Conservation (phyloP, 2,329 filamentous ascomycete species). For the Phyllosticta capitalensis region DNA sequence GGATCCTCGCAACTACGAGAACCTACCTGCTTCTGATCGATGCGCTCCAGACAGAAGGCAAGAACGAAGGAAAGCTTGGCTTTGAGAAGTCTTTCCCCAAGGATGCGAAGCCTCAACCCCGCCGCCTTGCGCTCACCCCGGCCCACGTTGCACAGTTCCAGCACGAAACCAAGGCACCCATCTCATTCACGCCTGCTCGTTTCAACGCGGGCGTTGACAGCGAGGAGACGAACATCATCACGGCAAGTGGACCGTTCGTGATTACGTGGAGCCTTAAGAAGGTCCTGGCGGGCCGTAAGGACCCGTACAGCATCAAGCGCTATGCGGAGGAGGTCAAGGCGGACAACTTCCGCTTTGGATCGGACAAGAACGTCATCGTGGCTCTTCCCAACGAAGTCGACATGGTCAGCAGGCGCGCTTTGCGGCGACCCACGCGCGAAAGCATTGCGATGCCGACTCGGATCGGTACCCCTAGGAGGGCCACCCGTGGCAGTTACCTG, state of each 20-base stretch:
- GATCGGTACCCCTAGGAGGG: conserved; percentile 26
- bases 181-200: conserved; percentile 81
- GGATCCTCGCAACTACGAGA: conserved; percentile 87
- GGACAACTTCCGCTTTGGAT: conserved; percentile 96
- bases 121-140: conserved; percentile 78
- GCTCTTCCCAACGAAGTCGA: conserved; percentile 95
- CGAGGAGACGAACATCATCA: conserved; percentile 89
- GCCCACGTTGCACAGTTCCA: conserved; percentile 95
- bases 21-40: conserved; percentile 95
- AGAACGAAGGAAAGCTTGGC: conserved; percentile 95
- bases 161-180: conserved; percentile 80
- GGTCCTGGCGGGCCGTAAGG: conserved; percentile 67
- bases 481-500: conserved; percentile 56
- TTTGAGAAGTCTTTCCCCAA: conserved; percentile 92
- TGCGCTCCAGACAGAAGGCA: conserved; percentile 79
- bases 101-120: conserved; percentile 85
- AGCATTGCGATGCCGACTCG: conserved; percentile 63
- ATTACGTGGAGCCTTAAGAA: conserved; percentile 95
- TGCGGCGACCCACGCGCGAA: conserved; percentile 84
- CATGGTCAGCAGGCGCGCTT: conserved; percentile 80
- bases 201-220: conserved; percentile 83
- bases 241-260: conserved; percentile 91
- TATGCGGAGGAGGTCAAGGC: conserved; percentile 94
- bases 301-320: conserved; percentile 92
- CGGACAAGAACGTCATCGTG: conserved; percentile 96